Percentiles rank a stretch among this genome's conserved stretches.
These are phyloP conservation scores for Blastomyces parvus DNA, from an alignment of 2,329 filamentous ascomycete species.

Conservation along the genomic window DNA sequence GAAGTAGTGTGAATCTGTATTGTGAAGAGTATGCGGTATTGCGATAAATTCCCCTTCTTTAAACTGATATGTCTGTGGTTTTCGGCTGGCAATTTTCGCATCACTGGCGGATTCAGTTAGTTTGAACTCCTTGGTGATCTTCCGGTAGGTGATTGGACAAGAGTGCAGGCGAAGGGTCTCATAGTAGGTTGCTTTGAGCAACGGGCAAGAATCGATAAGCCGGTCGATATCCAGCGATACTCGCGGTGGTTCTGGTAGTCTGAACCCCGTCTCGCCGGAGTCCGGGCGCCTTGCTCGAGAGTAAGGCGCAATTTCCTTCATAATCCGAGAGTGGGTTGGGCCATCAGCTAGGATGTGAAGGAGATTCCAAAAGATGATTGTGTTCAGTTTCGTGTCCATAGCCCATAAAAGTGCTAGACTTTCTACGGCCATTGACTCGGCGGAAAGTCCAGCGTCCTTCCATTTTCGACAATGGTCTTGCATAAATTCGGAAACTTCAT, in stretches of 20 bases:
- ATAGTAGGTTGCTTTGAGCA: slow-evolving; percentile 39
- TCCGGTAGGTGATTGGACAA: slow-evolving; percentile 35
- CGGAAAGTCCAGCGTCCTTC: slow-evolving; percentile 29
- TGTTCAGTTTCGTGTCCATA: slow-evolving; percentile 44
- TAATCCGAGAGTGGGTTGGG: slow-evolving; percentile 34
- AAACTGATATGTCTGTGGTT: slow-evolving; percentile 33
- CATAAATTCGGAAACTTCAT: slow-evolving; percentile 40
- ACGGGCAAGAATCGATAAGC: slow-evolving; percentile 36
- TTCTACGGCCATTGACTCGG: slow-evolving; percentile 30
- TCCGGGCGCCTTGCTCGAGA: slow-evolving; percentile 31
- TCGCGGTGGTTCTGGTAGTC: slow-evolving; percentile 35
- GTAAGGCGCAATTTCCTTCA: slow-evolving; percentile 38
- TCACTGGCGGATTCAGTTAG: slow-evolving; percentile 34
- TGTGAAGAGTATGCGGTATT: slow-evolving; percentile 38
- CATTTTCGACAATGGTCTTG: slow-evolving; percentile 35
- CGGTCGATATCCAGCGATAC: slow-evolving; percentile 35
- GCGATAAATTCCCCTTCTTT: slow-evolving; percentile 36
- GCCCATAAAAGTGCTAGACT: slow-evolving; percentile 49
- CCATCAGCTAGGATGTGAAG: slow-evolving; percentile 38
- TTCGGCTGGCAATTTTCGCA: slow-evolving; percentile 21
- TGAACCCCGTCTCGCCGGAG: slow-evolving; percentile 31
- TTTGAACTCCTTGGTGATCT: slow-evolving; percentile 31
- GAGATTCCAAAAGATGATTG: slow-evolving; percentile 45
- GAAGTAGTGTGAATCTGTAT: slow-evolving; percentile 35
- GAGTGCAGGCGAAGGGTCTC: slow-evolving; percentile 40